These are phyloP conservation scores for Haematococcus sp. DNA, from an alignment of 139 green algal genomes.

Conservation along the genomic window DNA sequence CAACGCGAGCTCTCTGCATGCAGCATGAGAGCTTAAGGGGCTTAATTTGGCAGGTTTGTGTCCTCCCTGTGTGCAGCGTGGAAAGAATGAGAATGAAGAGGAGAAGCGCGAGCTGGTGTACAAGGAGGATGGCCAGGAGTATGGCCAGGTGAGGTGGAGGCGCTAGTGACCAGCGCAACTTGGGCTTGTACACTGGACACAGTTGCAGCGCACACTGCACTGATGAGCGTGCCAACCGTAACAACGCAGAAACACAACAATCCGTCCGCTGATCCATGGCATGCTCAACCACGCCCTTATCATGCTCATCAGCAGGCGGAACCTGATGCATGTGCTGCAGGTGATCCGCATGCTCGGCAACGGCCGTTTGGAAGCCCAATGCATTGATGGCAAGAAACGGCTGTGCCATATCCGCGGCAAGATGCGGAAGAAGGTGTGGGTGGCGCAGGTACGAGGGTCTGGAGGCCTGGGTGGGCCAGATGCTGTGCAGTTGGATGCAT, in stretches of 20 bases:
- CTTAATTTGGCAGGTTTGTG: too few relatives aligned
- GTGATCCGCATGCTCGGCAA: conserved; percentile 99
- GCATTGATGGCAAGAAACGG: conserved; percentile 97
- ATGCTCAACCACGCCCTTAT: too few relatives aligned
- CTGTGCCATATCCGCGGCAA: conserved; percentile 99
- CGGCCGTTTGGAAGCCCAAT: conserved; percentile 94
- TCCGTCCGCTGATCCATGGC: not conserved
- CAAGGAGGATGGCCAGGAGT: conserved; percentile 97
- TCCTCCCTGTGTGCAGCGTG: conserved; percentile 27
- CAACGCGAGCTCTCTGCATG: too few relatives aligned
- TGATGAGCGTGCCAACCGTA: not conserved
- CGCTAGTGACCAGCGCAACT: not conserved
- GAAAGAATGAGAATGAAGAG: conserved; percentile 91
- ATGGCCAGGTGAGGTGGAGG: conserved; percentile 33
- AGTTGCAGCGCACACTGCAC: too few relatives aligned
- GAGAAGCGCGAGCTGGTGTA: conserved; percentile 99
- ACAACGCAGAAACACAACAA: not conserved
- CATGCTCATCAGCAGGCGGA: too few relatives aligned
- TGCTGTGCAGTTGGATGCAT: conserved; percentile 29
- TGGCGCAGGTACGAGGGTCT: conserved; percentile 26
- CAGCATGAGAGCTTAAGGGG: too few relatives aligned
- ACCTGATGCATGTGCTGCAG: too few relatives aligned
- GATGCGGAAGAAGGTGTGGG: conserved; percentile 99
- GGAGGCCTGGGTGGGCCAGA: conserved; percentile 23
- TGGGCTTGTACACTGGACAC: not conserved